A percentile compares a stretch with the other conserved stretches of the same genome.
Conservation (phyloP, 257 asterid species). For the Haberlea rhodopensis region DNA sequence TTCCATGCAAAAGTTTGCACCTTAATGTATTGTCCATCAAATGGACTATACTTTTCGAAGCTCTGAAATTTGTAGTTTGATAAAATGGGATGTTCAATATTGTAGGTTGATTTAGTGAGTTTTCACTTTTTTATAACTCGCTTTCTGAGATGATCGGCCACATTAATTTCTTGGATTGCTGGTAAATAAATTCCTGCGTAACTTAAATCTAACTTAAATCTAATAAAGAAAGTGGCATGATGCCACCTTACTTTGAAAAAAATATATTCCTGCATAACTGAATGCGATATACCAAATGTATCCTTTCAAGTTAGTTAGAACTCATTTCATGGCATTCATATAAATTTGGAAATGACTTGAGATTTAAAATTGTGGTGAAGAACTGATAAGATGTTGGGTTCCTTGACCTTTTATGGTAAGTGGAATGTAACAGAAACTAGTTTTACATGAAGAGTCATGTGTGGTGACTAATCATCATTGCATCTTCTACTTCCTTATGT, state of each 20-base stretch:
- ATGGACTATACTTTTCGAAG: no score
- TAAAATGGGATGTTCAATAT: no score
- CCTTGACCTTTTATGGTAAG: background rate
- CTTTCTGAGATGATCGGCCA: background rate
- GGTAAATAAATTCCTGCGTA: background rate
- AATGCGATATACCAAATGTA: background rate
- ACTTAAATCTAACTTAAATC: no score
- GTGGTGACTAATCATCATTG: background rate
- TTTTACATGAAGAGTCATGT: background rate
- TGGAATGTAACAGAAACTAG: background rate
- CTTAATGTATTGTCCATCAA: no score
- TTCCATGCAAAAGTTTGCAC: no score
- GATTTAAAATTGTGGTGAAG: background rate
- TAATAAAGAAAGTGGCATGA: no score
- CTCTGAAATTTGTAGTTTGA: background rate
- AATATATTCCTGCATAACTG: background rate
- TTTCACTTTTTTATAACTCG: background rate
- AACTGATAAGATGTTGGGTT: background rate
- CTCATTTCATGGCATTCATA: constrained; percentile 13
- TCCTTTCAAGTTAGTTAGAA: constrained; percentile 1
- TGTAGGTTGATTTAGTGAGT: background rate
- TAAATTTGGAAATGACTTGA: background rate
- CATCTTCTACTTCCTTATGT: background rate
- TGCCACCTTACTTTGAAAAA: no score
- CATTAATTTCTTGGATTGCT: background rate